Evolutionary conservation across 2,329 filamentous ascomycete genomes (phyloP).

Genomic region (Trichocomaceae sp.): DNA sequence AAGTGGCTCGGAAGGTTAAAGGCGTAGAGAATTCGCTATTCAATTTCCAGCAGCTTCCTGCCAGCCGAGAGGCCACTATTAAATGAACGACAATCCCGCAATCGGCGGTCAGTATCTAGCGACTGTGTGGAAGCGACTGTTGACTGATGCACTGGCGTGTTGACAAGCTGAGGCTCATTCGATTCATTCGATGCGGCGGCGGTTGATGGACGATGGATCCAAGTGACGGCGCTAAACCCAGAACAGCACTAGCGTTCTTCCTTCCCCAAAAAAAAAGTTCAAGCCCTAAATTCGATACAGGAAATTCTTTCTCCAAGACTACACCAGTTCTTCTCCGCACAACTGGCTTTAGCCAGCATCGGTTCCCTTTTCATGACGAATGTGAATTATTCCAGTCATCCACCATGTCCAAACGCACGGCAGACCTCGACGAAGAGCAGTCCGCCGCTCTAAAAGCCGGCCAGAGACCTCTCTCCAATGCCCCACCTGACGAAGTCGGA

Average conservation of each 20-base stretch:
- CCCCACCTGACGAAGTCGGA: slow-evolving; percentile 48
- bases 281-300: slow-evolving; percentile 10
- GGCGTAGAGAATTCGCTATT: background rate
- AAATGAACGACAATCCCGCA: background rate
- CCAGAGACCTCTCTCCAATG: slow-evolving; percentile 49
- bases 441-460: slow-evolving; percentile 54
- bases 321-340: background rate
- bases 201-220: too few species aligned
- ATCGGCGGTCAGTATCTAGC: background rate
- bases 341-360: slow-evolving; percentile 12
- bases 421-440: slow-evolving; percentile 47
- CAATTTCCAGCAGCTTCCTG: background rate
- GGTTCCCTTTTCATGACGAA: slow-evolving; percentile 1
- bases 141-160: background rate
- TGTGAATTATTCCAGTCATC: slow-evolving; percentile 4
- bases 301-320: slow-evolving; percentile 7
- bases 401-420: slow-evolving; percentile 56
- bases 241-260: slow-evolving; percentile 1
- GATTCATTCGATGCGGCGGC: slow-evolving; percentile 9
- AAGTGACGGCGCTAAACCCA: slow-evolving; percentile 3
- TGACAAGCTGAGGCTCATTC: slow-evolving; percentile 9
- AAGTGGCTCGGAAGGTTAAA: background rate
- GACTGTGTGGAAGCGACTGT: background rate
- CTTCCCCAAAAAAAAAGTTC: slow-evolving; percentile 14
- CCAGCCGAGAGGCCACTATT: background rate